Conservation (phyloP, 495 filamentous ascomycete genomes). For the Oleoguttula mirabilis region DNA sequence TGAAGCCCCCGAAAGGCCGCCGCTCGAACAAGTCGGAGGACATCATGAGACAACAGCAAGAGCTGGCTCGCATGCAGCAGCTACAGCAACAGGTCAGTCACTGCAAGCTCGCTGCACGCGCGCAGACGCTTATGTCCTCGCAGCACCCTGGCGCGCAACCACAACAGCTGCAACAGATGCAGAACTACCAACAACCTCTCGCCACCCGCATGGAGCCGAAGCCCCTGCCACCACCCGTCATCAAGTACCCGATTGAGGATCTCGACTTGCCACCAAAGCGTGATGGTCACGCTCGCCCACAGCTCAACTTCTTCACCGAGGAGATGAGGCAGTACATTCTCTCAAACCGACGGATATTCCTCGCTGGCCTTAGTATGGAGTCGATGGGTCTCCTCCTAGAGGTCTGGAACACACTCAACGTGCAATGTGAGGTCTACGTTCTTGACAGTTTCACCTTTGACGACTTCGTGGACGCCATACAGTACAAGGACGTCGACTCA, state of each 20-base stretch:
- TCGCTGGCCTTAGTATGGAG: slow-evolving; percentile 51
- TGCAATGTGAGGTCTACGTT: slow-evolving; percentile 84
- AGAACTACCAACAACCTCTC: slow-evolving; percentile 14
- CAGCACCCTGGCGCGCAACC: slow-evolving; percentile 9
- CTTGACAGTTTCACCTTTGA: slow-evolving; percentile 97
- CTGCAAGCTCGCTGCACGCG: not conserved
- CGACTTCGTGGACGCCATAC: slow-evolving; percentile 83
- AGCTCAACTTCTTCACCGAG: slow-evolving; percentile 57
- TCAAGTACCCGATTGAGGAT: slow-evolving; percentile 94
- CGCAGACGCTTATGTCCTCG: not conserved
- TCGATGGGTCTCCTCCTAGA: slow-evolving; percentile 72
- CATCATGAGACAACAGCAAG: slow-evolving; percentile 9
- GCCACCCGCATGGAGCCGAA: slow-evolving; percentile 1
- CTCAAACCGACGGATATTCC: slow-evolving; percentile 25
- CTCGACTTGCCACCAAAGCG: slow-evolving; percentile 57
- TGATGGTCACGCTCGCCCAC: slow-evolving; percentile 51
- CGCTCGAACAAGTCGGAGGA: slow-evolving; percentile 6
- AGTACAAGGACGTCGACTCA: slow-evolving; percentile 60
- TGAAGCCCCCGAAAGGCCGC: slow-evolving; percentile 6
- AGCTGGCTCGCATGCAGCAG: slow-evolving; percentile 12
- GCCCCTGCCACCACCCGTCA: slow-evolving; percentile 57
- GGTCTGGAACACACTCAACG: slow-evolving; percentile 91
- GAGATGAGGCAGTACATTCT: slow-evolving; percentile 33
- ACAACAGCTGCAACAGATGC: slow-evolving; percentile 6
- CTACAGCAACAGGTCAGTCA: slow-evolving; percentile 8